A percentile compares a stretch with the other conserved stretches of the same genome.
Conservation (phyloP, 345 rosid species). For the Euclidium syriacum region DNA sequence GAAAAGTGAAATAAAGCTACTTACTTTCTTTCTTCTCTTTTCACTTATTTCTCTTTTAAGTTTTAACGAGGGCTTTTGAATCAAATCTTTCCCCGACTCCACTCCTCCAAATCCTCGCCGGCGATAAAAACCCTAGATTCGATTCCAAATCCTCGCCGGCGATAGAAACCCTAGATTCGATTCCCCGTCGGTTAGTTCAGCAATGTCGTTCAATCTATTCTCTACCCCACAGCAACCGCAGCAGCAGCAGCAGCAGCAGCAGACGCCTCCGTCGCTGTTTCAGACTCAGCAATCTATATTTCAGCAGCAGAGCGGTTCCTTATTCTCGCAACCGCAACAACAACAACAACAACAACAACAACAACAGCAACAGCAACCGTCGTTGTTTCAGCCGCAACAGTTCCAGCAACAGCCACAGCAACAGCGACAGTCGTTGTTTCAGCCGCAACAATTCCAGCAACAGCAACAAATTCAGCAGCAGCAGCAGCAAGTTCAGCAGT, state of each 20-base stretch:
- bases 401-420: conserved; percentile 41
- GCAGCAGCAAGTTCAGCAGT: conserved; percentile 53
- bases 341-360: conserved; percentile 21
- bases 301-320: conserved; percentile 38
- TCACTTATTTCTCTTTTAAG: not conserved
- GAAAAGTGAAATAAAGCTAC: not conserved
- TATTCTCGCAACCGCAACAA: conserved; percentile 41
- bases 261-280: conserved; percentile 28
- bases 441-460: conserved; percentile 37
- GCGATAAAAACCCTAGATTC: conserved; percentile 28
- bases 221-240: conserved; percentile 71
- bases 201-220: conserved; percentile 59
- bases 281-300: conserved; percentile 29
- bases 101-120: conserved; percentile 12
- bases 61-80: conserved; percentile 12
- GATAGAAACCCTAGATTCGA: conserved; percentile 27
- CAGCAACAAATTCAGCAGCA: conserved; percentile 35
- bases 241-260: conserved; percentile 29
- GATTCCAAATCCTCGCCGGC: conserved; percentile 17
- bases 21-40: too few species aligned
- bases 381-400: conserved; percentile 32
- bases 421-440: conserved; percentile 29
- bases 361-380: conserved; percentile 24
- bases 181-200: not conserved
- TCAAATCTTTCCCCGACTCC: not conserved